These are phyloP conservation scores for Lodderomyces metapsilosis DNA, from an alignment of 1,139 yeast species.

Conservation along the genomic window DNA sequence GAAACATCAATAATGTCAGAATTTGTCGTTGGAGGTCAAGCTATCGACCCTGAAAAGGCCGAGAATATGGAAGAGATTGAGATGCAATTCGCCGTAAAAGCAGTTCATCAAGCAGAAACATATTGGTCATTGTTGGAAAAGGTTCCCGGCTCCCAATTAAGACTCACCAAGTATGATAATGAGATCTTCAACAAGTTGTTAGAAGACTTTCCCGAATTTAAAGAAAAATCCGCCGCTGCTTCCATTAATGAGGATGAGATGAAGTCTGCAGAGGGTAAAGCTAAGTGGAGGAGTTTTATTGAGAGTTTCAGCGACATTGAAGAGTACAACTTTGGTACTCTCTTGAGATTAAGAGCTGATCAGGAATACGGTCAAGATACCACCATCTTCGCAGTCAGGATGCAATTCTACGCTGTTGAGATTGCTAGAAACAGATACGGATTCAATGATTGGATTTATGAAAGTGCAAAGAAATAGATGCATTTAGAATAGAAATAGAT, in stretches of 20 bases:
- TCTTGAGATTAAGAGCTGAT: slow-evolving; percentile 67
- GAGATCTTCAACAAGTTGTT: slow-evolving; percentile 71
- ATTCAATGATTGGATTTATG: slow-evolving; percentile 81
- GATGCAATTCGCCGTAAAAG: slow-evolving; percentile 96
- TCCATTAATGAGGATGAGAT: slow-evolving; percentile 72
- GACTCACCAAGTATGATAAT: slow-evolving; percentile 77
- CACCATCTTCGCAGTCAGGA: slow-evolving; percentile 86
- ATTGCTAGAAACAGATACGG: slow-evolving; percentile 90
- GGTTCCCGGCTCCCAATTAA: slow-evolving; percentile 75
- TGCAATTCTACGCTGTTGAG: slow-evolving; percentile 93
- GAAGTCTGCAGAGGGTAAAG: slow-evolving; percentile 79
- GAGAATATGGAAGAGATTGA: slow-evolving; percentile 73
- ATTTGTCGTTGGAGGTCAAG: not conserved
- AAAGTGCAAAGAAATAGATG: slow-evolving; percentile 8
- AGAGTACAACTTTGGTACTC: slow-evolving; percentile 94
- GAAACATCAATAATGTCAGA: not conserved
- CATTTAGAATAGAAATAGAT: too few relatives aligned
- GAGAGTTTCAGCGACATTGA: slow-evolving; percentile 79
- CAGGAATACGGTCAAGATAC: slow-evolving; percentile 81
- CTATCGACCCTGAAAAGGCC: slow-evolving; percentile 48
- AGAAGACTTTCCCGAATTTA: slow-evolving; percentile 82
- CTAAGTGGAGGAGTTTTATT: slow-evolving; percentile 87
- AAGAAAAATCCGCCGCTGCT: slow-evolving; percentile 53
- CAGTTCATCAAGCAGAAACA: slow-evolving; percentile 92
- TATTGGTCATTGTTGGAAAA: slow-evolving; percentile 81